A percentile compares a stretch with the other conserved stretches of the same genome.
Conservation (phyloP, 202 grass and related monocot genomes). For the Elaeis oleifera region DNA sequence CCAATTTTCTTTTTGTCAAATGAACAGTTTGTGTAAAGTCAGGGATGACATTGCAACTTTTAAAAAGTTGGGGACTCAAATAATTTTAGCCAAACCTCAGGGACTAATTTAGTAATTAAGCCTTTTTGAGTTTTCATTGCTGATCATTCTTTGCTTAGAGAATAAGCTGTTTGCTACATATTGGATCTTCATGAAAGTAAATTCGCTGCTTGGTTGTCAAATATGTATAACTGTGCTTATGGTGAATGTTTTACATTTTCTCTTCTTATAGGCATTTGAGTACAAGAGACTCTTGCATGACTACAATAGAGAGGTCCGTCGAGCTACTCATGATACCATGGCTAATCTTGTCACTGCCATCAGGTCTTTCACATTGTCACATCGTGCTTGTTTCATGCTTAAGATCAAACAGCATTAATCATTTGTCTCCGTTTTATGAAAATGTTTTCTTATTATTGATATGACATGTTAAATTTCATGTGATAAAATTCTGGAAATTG, state of each 20-base stretch:
- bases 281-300: conserved; percentile 85
- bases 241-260: background rate
- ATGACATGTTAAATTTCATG: too few relatives aligned
- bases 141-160: too few relatives aligned
- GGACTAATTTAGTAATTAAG: too few relatives aligned
- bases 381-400: conserved; percentile 18
- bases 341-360: conserved; percentile 57
- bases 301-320: conserved; percentile 90
- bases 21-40: too few relatives aligned
- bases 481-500: too few relatives aligned
- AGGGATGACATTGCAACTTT: too few relatives aligned
- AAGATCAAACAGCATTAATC: conserved; percentile 6
- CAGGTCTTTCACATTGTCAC: conserved; percentile 34
- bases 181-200: too few relatives aligned
- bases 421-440: background rate
- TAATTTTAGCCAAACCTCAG: too few relatives aligned
- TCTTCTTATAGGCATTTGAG: conserved; percentile 63
- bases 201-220: conserved; percentile 3
- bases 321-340: conserved; percentile 85
- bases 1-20: too few relatives aligned
- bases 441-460: background rate
- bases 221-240: background rate
- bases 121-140: too few relatives aligned
- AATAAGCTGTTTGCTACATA: too few relatives aligned
- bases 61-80: too few relatives aligned